Evolutionary conservation across 192 early-diverging fungal genomes (phyloP).

Genomic region (Jimgerdemannia flammicorona): DNA sequence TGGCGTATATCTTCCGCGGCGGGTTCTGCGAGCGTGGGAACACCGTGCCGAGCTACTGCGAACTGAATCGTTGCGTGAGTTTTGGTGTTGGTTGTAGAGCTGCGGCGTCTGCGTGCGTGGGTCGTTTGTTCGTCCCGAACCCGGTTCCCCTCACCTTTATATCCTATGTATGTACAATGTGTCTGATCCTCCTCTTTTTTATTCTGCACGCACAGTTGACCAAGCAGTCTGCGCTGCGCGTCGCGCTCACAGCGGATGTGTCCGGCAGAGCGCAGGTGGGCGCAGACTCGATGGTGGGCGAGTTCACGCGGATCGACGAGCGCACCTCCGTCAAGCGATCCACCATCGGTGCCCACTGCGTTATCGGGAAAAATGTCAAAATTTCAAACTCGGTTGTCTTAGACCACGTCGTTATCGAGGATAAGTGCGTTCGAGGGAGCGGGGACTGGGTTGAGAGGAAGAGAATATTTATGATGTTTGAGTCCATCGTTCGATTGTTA

Average conservation of each 20-base stretch:
- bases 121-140: too few species aligned
- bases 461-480: not conserved
- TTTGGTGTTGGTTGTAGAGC: too few species aligned
- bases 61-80: constrained; percentile 80
- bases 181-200: constrained; percentile 4
- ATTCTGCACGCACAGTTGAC: not conserved
- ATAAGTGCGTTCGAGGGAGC: constrained; percentile 46
- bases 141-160: too few species aligned
- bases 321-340: constrained; percentile 92
- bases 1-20: constrained; percentile 59
- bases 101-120: too few species aligned
- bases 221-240: constrained; percentile 45
- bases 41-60: constrained; percentile 77
- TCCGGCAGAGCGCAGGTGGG: constrained; percentile 73
- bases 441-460: not conserved
- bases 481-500: not conserved
- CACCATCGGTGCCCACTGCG: constrained; percentile 88
- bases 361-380: constrained; percentile 96
- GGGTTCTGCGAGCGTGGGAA: constrained; percentile 83
- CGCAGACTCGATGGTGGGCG: constrained; percentile 86
- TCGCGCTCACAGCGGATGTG: constrained; percentile 69
- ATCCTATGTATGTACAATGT: not conserved
- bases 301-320: constrained; percentile 86
- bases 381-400: constrained; percentile 94
- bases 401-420: constrained; percentile 93